These are phyloP conservation scores for Xylaria sp. DNA, from an alignment of 2,329 filamentous ascomycete genomes.

Conservation along the genomic window DNA sequence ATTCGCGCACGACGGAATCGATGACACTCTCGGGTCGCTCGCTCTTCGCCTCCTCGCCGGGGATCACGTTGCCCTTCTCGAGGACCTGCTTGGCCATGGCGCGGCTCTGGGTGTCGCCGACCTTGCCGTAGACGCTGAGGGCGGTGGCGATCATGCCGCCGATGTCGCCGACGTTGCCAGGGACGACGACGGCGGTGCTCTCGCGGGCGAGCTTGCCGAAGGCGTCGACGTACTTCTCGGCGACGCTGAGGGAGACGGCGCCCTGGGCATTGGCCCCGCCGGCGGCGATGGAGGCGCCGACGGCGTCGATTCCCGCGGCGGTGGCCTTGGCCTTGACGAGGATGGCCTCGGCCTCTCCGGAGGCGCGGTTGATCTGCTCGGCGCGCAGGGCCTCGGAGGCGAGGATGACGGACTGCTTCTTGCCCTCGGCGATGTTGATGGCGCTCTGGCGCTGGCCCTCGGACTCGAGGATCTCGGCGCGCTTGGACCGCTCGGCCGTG, in stretches of 20 bases:
- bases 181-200: conserved; percentile 93
- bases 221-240: conserved; percentile 97
- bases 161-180: conserved; percentile 96
- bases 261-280: conserved; percentile 81
- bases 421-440: conserved; percentile 98
- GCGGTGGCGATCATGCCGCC: conserved; percentile 96
- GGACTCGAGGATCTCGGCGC: conserved; percentile 95
- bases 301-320: conserved; percentile 85
- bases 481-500: conserved; percentile 95
- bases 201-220: conserved; percentile 94
- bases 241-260: conserved; percentile 87
- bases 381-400: conserved; percentile 90
- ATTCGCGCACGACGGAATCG: conserved; percentile 49
- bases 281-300: conserved; percentile 77
- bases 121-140: conserved; percentile 94
- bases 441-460: conserved; percentile 97
- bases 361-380: conserved; percentile 92
- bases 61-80: conserved; percentile 45
- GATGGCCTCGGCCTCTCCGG: conserved; percentile 95
- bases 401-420: conserved; percentile 96
- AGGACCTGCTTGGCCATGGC: conserved; percentile 67
- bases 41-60: conserved; percentile 29
- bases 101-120: conserved; percentile 81
- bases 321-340: conserved; percentile 86
- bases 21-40: conserved; percentile 40